These are phyloP conservation scores for Helminthosporium solani DNA, from an alignment of 2,329 filamentous ascomycete genomes.

Conservation along the genomic window DNA sequence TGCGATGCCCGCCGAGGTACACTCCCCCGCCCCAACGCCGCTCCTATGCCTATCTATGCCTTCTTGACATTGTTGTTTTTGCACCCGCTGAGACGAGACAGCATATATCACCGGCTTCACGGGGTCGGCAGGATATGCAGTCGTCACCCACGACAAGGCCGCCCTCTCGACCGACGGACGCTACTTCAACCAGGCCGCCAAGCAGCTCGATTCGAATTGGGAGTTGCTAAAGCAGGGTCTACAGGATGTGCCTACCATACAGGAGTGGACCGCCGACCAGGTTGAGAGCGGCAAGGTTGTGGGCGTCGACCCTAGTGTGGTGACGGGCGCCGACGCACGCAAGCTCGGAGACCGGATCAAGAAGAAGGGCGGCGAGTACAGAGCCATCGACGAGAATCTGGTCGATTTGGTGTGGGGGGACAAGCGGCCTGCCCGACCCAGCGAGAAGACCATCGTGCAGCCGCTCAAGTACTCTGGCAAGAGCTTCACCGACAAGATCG, in stretches of 20 bases:
- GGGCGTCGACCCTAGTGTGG: slow-evolving; percentile 84
- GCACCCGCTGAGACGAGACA: slow-evolving; percentile 38
- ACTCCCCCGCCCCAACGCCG: slow-evolving; percentile 13
- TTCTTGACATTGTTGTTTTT: no score
- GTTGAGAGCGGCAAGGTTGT: slow-evolving; percentile 84
- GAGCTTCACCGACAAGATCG: slow-evolving; percentile 76
- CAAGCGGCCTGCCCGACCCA: slow-evolving; percentile 71
- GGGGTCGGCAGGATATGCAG: slow-evolving; percentile 89
- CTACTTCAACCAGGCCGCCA: slow-evolving; percentile 94
- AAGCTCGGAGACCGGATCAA: slow-evolving; percentile 84
- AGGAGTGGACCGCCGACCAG: slow-evolving; percentile 90
- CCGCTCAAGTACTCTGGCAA: slow-evolving; percentile 76
- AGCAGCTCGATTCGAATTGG: slow-evolving; percentile 93
- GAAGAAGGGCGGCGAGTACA: slow-evolving; percentile 78
- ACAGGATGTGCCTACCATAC: slow-evolving; percentile 93
- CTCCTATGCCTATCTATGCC: no score
- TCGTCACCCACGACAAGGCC: slow-evolving; percentile 82
- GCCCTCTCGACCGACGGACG: slow-evolving; percentile 91
- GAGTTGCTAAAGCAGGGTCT: slow-evolving; percentile 86
- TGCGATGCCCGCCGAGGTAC: slow-evolving; percentile 82
- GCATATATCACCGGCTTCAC: slow-evolving; percentile 93
- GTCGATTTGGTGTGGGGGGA: slow-evolving; percentile 87
- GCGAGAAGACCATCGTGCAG: slow-evolving; percentile 72
- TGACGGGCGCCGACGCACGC: slow-evolving; percentile 70
- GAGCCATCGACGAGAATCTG: slow-evolving; percentile 76